phyloP scores from a whole-genome alignment of 2,329 filamentous ascomycete species.

The Chalaropsis ovoidea region DNA sequence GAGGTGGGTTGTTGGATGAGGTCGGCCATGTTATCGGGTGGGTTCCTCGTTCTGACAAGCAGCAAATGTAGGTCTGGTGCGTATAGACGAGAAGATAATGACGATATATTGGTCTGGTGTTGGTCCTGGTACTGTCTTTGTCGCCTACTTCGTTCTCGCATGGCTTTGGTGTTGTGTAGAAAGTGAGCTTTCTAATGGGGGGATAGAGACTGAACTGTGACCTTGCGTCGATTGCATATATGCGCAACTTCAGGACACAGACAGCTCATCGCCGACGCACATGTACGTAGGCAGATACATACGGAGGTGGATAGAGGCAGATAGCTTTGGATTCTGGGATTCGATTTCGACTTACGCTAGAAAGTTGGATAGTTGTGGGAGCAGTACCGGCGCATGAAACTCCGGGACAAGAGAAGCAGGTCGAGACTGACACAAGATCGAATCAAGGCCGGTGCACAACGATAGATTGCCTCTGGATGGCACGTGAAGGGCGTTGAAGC shows the following conservation, averaged over 20 bases:
- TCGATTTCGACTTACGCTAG: conserved; percentile 3
- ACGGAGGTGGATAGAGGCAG: too few relatives aligned
- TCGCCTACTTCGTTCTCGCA: neutral
- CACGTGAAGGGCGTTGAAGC: neutral
- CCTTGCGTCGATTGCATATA: too few relatives aligned
- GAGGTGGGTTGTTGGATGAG: too few relatives aligned
- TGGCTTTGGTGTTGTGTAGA: neutral
- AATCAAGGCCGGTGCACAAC: neutral
- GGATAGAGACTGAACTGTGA: neutral
- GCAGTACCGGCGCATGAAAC: neutral
- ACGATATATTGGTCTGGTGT: too few relatives aligned
- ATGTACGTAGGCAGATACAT: too few relatives aligned
- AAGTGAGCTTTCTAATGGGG: neutral
- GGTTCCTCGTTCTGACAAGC: too few relatives aligned
- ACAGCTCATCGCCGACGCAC: too few relatives aligned
- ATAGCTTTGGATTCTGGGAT: neutral
- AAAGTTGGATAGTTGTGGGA: neutral
- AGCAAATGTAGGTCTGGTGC: too few relatives aligned
- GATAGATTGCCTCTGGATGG: neutral
- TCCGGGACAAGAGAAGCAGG: neutral
- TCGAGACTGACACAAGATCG: neutral
- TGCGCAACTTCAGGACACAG: too few relatives aligned
- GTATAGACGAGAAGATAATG: too few relatives aligned
- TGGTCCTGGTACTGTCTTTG: neutral
- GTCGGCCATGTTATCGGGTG: too few relatives aligned